phyloP scores from a whole-genome alignment of 441 rosid genomes.

The Jatropha multifida region DNA sequence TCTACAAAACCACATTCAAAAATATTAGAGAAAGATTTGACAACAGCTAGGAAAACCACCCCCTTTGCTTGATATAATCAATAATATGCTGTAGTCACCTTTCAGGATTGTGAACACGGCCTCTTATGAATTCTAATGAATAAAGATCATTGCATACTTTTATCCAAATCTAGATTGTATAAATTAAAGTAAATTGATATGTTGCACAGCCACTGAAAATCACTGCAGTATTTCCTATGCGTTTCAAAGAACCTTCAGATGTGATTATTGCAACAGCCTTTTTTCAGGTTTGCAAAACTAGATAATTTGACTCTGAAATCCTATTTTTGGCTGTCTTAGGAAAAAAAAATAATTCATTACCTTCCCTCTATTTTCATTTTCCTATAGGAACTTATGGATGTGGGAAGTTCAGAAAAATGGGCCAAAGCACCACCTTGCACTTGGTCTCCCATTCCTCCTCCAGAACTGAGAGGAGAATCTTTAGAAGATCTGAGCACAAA shows the following conservation, averaged over 20 bases:
- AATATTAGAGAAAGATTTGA: background rate
- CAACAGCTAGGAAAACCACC: slow-evolving; percentile 7
- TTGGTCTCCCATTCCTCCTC: slow-evolving; percentile 93
- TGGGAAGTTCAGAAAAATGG: slow-evolving; percentile 65
- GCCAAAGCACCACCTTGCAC: slow-evolving; percentile 72
- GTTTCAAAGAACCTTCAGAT: slow-evolving; percentile 79
- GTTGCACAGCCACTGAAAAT: slow-evolving; percentile 51
- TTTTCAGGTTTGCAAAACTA: slow-evolving; percentile 58
- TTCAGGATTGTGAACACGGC: background rate
- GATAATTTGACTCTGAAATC: background rate
- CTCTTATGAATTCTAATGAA: background rate
- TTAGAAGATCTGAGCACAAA: slow-evolving; percentile 78
- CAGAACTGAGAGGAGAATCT: slow-evolving; percentile 77
- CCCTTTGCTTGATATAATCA: background rate
- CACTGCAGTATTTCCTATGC: slow-evolving; percentile 82
- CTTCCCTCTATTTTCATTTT: slow-evolving; percentile 7
- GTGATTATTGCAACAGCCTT: slow-evolving; percentile 77
- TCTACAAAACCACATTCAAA: background rate
- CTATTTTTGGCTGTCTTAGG: slow-evolving; percentile 7
- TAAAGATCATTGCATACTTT: slow-evolving; percentile 3
- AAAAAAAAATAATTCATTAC: background rate
- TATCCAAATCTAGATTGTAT: slow-evolving; percentile 1
- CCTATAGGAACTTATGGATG: slow-evolving; percentile 72
- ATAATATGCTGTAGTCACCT: background rate
- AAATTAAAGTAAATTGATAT: slow-evolving; percentile 9